A percentile compares a stretch with the other conserved stretches of the same genome.
phyloP scores from a whole-genome alignment of 495 filamentous ascomycete species.

The Penicillium pulvis region DNA sequence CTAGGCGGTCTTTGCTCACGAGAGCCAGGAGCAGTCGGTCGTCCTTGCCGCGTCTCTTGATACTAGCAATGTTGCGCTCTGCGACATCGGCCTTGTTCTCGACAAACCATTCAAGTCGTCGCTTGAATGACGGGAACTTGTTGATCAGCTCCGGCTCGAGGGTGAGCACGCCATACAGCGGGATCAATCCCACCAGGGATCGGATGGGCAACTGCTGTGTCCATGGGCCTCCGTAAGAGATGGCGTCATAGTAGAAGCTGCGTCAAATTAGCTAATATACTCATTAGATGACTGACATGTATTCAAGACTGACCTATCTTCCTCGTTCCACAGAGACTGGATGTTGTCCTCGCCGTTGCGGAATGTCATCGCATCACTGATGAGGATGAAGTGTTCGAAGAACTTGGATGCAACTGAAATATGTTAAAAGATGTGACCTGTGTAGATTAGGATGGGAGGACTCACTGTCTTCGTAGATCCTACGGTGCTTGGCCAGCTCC shows the following conservation, averaged over 20 bases:
- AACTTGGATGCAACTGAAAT: conserved; percentile 82
- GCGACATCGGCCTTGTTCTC: conserved; percentile 81
- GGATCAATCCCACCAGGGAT: conserved; percentile 91
- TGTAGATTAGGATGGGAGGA: background rate
- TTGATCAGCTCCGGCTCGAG: conserved; percentile 92
- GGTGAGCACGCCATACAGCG: conserved; percentile 87
- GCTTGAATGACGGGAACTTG: conserved; percentile 91
- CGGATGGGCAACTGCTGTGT: conserved; percentile 88
- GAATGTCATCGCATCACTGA: conserved; percentile 97
- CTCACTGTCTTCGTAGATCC: conserved; percentile 89
- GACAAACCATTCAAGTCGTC: conserved; percentile 89
- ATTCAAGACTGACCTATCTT: conserved; percentile 61
- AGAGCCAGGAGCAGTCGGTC: conserved; percentile 82
- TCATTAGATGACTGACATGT: background rate
- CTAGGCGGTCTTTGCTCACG: conserved; percentile 84
- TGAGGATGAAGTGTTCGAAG: conserved; percentile 97
- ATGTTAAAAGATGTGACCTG: conserved; percentile 14
- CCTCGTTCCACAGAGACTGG: conserved; percentile 85
- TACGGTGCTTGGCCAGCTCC: conserved; percentile 89
- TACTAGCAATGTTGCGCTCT: conserved; percentile 89
- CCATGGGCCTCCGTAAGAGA: conserved; percentile 91
- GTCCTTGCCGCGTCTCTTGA: conserved; percentile 84
- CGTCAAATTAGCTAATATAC: conserved; percentile 9
- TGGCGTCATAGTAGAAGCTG: conserved; percentile 96
- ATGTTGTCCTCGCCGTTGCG: conserved; percentile 74